Conservation (phyloP, 768 basidiomycete species). For the Lentinula aciculospora region DNA sequence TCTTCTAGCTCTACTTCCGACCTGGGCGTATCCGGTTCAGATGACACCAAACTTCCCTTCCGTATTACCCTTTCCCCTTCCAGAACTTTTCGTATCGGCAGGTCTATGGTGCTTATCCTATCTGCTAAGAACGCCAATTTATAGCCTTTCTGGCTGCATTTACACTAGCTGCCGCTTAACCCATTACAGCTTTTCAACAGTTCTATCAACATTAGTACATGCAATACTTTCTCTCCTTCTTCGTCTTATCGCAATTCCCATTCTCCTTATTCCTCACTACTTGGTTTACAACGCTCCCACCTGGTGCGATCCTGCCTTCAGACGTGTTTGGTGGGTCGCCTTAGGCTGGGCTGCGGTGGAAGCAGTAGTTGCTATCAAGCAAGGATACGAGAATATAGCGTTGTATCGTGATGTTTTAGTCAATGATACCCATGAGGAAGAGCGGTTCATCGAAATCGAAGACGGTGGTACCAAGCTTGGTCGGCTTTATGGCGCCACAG, state of each 20-base stretch:
- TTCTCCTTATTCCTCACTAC: constrained; percentile 39
- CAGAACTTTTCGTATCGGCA: constrained; percentile 56
- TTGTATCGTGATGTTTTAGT: constrained; percentile 70
- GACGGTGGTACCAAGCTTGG: constrained; percentile 1
- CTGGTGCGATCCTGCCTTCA: constrained; percentile 54
- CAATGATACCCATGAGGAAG: constrained; percentile 11
- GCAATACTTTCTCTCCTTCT: constrained; percentile 46
- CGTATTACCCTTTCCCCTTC: constrained; percentile 56
- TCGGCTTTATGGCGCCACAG: not conserved
- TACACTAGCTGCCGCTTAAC: constrained; percentile 23
- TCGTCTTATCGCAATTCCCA: constrained; percentile 47
- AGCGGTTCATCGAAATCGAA: not conserved
- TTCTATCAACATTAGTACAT: constrained; percentile 37
- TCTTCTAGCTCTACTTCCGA: constrained; percentile 45
- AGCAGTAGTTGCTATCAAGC: constrained; percentile 55
- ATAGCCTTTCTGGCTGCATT: constrained; percentile 24
- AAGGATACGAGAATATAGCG: constrained; percentile 64
- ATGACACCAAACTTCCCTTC: constrained; percentile 27
- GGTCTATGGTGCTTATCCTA: constrained; percentile 59
- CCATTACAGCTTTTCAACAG: constrained; percentile 24
- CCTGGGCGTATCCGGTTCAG: constrained; percentile 38
- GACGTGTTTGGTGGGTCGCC: constrained; percentile 71
- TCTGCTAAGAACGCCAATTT: constrained; percentile 45
- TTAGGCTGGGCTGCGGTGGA: constrained; percentile 74
- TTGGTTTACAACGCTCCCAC: constrained; percentile 39